phyloP scores from a whole-genome alignment of 306 rosid genomes.

The Canavalia ensiformis region DNA sequence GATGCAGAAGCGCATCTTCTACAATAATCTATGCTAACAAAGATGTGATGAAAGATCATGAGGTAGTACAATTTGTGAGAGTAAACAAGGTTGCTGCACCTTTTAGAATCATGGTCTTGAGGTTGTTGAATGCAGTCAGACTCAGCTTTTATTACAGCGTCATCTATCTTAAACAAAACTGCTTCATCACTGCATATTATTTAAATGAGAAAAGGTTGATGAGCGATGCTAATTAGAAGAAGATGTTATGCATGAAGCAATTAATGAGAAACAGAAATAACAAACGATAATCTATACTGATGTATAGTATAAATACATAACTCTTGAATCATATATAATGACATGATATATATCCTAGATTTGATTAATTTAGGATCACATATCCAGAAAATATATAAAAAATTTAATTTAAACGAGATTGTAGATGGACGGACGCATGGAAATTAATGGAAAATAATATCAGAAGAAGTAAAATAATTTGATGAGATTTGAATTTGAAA shows the following conservation, averaged over 20 bases:
- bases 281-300: neutral
- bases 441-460: too few species aligned
- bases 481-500: too few species aligned
- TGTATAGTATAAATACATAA: too few species aligned
- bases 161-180: slow-evolving; percentile 59
- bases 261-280: neutral
- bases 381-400: too few species aligned
- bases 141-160: slow-evolving; percentile 56
- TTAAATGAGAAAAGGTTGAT: neutral
- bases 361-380: too few species aligned
- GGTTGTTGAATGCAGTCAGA: slow-evolving; percentile 54
- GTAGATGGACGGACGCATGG: too few species aligned
- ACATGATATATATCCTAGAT: too few species aligned
- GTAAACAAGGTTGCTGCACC: slow-evolving; percentile 76
- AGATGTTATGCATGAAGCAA: neutral
- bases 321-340: too few species aligned
- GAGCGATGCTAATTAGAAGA: neutral
- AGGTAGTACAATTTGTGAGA: slow-evolving; percentile 66
- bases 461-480: too few species aligned
- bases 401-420: too few species aligned
- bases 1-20: slow-evolving; percentile 35
- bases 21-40: slow-evolving; percentile 46
- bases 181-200: slow-evolving; percentile 66
- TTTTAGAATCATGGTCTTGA: slow-evolving; percentile 73
- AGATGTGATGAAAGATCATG: slow-evolving; percentile 6